Evolutionary conservation across 768 basidiomycete species (phyloP), one percentile per base, ranked within the genome.

Genomic region (Inosperma sp.): DNA sequence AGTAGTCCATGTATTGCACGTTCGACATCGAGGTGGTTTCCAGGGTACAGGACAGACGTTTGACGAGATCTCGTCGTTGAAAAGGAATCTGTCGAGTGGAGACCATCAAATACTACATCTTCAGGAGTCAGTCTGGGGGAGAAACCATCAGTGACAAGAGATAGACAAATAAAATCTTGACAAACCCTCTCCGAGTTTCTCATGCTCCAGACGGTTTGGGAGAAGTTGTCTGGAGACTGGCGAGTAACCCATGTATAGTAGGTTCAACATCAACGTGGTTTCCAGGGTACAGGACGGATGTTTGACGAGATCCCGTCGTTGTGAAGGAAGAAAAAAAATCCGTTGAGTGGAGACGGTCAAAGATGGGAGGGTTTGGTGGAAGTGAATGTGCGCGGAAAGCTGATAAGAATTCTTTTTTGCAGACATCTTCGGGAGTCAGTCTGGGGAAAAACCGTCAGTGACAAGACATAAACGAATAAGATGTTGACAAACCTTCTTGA

Each of bases 141-240:
- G 55, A 23, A 51, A 17, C 59, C 49, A 19, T 34, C 36, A n/a
- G 17, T 37, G 25, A 21, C 51, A 52, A 54, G 30, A 45, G 51
- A 42, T n/a, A 25, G 55, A 47, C 30, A 10, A 27, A 7, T 13
- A 19, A 25, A 5, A 36, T 13, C 5, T 12, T 7, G 52, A 37
- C 45, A 49, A 27, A 88, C 86, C 87, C 87, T 71, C 85, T 70
- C n/a, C 7, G 81, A 74, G 61, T 90, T 89, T 47, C 81, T 78
- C 64, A 84, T 62, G 56, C 81, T 77, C 25, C 80, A 75, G 27
- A 83, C 74, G 2, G 70, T 61, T 36, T 80, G n/a, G 70, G 64
- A 9, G 78, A 77, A 8, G 81, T 76, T 4, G 69, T 59, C 34
- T 77, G 78, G 30, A 87, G 75, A 56, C 76, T 78, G 5, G 76